Conservation (phyloP, 495 filamentous ascomycete species). For the Polyplosphaeria fusca region DNA sequence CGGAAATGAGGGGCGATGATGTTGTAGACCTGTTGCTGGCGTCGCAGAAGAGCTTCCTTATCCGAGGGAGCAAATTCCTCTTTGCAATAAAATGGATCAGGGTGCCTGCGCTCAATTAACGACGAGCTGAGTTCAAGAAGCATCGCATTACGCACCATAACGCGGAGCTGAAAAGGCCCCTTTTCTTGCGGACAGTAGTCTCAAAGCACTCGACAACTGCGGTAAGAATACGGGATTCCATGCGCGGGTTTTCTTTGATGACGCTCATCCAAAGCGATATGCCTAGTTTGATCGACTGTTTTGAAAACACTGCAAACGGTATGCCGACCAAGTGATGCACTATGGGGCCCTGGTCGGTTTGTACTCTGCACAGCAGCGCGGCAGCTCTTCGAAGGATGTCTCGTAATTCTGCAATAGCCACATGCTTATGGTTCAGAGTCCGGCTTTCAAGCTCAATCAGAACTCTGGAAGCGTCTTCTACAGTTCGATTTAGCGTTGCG, state of each 20-base stretch:
- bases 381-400: slow-evolving; percentile 80
- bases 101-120: slow-evolving; percentile 53
- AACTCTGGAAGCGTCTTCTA: slow-evolving; percentile 52
- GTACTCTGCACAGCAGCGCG: slow-evolving; percentile 72
- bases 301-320: slow-evolving; percentile 88
- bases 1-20: slow-evolving; percentile 80
- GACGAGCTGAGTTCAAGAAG: no score
- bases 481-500: slow-evolving; percentile 41
- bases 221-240: slow-evolving; percentile 76
- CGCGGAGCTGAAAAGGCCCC: slow-evolving; percentile 74
- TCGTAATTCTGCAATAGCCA: slow-evolving; percentile 71
- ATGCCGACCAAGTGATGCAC: slow-evolving; percentile 82
- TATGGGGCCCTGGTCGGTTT: slow-evolving; percentile 68
- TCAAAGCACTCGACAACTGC: slow-evolving; percentile 90
- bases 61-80: slow-evolving; percentile 93
- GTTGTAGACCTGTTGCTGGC: slow-evolving; percentile 73
- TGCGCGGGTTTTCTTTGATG: slow-evolving; percentile 89
- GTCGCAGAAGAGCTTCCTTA: slow-evolving; percentile 66
- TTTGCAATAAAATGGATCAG: slow-evolving; percentile 83
- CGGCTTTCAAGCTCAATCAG: slow-evolving; percentile 65
- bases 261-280: slow-evolving; percentile 94
- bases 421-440: slow-evolving; percentile 59
- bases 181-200: slow-evolving; percentile 64
- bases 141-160: slow-evolving; percentile 54
- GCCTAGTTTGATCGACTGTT: slow-evolving; percentile 91